Conservation (phyloP, 2,329 filamentous ascomycete genomes). For the Cladosporium phlei region DNA sequence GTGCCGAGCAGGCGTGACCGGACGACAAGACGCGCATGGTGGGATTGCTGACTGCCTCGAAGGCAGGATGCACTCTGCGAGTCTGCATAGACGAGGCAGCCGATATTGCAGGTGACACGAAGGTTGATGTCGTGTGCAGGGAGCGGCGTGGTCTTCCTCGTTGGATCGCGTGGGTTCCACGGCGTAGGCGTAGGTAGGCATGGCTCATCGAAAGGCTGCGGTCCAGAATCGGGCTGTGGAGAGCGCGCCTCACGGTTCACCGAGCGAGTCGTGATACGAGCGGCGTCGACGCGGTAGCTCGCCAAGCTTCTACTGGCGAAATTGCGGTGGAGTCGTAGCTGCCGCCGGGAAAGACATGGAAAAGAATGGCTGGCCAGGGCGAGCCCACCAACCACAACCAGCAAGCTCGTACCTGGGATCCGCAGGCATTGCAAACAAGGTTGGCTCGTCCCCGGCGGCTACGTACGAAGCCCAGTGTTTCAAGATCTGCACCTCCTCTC, state of each 20-base stretch:
- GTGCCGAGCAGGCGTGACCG: too few species aligned
- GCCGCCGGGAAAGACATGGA: not conserved
- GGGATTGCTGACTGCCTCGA: too few species aligned
- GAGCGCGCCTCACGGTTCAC: conserved; percentile 1
- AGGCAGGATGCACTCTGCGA: too few species aligned
- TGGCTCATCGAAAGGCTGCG: not conserved
- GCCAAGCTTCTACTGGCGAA: conserved; percentile 10
- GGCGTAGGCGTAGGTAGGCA: not conserved
- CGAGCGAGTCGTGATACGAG: conserved; percentile 6
- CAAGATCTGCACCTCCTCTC: conserved; percentile 9
- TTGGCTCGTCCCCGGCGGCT: conserved; percentile 5
- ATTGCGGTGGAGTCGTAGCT: conserved; percentile 10
- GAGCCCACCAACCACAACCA: conserved; percentile 4
- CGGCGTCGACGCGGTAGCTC: not conserved
- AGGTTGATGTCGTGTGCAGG: conserved; percentile 2
- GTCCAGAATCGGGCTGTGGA: conserved; percentile 10
- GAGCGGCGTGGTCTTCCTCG: too few species aligned
- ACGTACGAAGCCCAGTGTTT: conserved; percentile 6
- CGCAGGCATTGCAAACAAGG: not conserved
- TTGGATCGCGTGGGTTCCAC: not conserved
- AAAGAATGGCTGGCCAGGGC: not conserved
- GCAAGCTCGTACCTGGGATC: not conserved
- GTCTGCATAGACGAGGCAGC: too few species aligned
- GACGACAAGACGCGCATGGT: too few species aligned
- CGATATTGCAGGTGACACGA: not conserved